These are phyloP conservation scores for Linnemannia elongata DNA, from an alignment of 192 early-diverging fungal species.

Conservation along the genomic window DNA sequence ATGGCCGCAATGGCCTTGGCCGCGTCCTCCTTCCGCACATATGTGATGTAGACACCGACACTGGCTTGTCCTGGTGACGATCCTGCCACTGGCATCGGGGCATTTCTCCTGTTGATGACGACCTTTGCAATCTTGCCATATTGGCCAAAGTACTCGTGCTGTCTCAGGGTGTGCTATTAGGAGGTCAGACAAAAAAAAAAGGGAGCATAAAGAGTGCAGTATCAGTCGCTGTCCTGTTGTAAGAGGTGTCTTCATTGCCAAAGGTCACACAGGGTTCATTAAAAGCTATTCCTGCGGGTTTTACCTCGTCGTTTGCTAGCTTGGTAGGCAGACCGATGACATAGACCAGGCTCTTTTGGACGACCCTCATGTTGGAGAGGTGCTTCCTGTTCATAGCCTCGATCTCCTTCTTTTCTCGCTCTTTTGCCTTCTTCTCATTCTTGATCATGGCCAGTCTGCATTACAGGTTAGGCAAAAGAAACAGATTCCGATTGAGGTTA, in stretches of 20 bases:
- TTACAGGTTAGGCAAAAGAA: not conserved
- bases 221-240: not conserved
- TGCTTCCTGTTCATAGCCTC: slow-evolving; percentile 82
- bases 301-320: slow-evolving; percentile 90
- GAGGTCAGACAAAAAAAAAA: not conserved
- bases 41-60: slow-evolving; percentile 95
- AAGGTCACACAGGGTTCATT: not conserved
- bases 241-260: not conserved
- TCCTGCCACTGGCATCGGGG: slow-evolving; percentile 54
- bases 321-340: slow-evolving; percentile 93
- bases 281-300: not conserved
- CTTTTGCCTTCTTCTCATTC: slow-evolving; percentile 78
- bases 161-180: slow-evolving; percentile 74
- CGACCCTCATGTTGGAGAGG: slow-evolving; percentile 91
- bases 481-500: not conserved
- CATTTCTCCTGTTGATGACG: slow-evolving; percentile 88
- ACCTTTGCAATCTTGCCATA: slow-evolving; percentile 96
- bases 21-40: slow-evolving; percentile 92
- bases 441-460: slow-evolving; percentile 64
- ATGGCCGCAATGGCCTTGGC: slow-evolving; percentile 93
- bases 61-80: slow-evolving; percentile 60
- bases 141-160: slow-evolving; percentile 96
- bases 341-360: slow-evolving; percentile 98
- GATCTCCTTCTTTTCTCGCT: slow-evolving; percentile 92
- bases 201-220: not conserved